Evolutionary conservation across 2,329 filamentous ascomycete genomes (phyloP), one percentile per base, ranked within the genome.

Genomic region (Colletotrichum lupini): DNA sequence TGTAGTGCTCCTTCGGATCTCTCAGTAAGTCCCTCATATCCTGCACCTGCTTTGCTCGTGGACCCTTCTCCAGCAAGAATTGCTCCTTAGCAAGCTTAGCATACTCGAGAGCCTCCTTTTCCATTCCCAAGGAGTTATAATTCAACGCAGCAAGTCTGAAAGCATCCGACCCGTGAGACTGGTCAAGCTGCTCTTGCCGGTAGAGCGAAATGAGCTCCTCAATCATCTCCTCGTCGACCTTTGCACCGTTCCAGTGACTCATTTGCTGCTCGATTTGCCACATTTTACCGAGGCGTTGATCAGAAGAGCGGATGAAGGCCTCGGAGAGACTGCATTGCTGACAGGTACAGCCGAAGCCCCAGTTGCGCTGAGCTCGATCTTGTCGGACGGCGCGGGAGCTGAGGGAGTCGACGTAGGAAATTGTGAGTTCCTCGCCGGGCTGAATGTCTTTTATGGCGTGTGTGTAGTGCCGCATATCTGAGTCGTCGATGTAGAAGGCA

Each of bases 121-220:
- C 77, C 66, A 83, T 81, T 26, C 84, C 84, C 3, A 77, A 77
- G 1, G 80, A 80, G 74, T 82, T 85, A 72, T 80, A 82, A 75
- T 84, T 81, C 24, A 84, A 71, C 26, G 84, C 84, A 22, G 84
- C 83, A 24, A 80, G 77, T 62, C 77, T 75, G 74, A 83, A 84
- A 7, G 82, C 82, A 74, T 82, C 81, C 67, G 80, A 77, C 32
- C 81, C 73, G 55, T 76, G 69, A 3, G 78, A 78, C 9, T 30
- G 74, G 0, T 78, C 67, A 5, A 79, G 75, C 8, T 75, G 75
- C 30, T 68, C 67, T 30, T 79, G 59, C 12, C 67, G 60, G 55
- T 80, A 78, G 46, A 75, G 73, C 19, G 75, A 56, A 53, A 76
- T 74, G 14, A 79, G 61, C 16, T 67, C 26, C 12, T 75, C 55